Evolutionary conservation across 192 early-diverging fungal genomes (phyloP).

Genomic region (Rhizophagus prolifer): DNA sequence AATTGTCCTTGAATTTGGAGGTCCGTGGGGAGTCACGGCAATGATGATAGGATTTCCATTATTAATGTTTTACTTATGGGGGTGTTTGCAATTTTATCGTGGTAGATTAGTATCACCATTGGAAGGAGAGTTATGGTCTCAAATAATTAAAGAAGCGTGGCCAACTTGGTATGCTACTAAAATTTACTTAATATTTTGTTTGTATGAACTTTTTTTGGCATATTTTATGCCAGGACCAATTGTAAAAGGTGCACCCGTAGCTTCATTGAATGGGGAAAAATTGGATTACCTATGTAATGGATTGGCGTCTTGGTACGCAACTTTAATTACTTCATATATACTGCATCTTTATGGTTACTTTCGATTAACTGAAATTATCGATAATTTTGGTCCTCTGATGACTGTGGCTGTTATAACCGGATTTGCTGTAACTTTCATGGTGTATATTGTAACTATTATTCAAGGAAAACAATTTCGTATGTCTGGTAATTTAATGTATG

Average conservation of each 20-base stretch:
- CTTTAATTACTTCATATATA: conserved; percentile 43
- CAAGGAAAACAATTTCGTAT: conserved; percentile 49
- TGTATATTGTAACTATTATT: conserved; percentile 35
- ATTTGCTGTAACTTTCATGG: conserved; percentile 41
- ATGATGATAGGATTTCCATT: conserved; percentile 75
- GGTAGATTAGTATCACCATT: conserved; percentile 56
- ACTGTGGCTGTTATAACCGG: conserved; percentile 51
- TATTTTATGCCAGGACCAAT: conserved; percentile 66
- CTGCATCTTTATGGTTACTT: conserved; percentile 49
- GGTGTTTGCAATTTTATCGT: conserved; percentile 66
- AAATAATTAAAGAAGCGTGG: conserved; percentile 53
- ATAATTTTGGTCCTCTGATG: conserved; percentile 61
- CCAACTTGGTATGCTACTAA: conserved; percentile 55
- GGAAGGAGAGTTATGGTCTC: conserved; percentile 40
- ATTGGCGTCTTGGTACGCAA: conserved; percentile 49
- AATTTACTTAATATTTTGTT: conserved; percentile 61
- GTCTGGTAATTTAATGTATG: conserved; percentile 54
- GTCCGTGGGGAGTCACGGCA: conserved; percentile 61
- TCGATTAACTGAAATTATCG: conserved; percentile 48
- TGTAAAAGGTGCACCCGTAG: conserved; percentile 67
- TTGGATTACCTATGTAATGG: conserved; percentile 58
- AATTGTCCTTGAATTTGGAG: conserved; percentile 74
- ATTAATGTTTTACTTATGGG: conserved; percentile 74
- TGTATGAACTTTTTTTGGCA: conserved; percentile 60
- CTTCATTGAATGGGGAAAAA: conserved; percentile 55